Percentiles rank a stretch among this genome's conserved stretches.
phyloP scores from a whole-genome alignment of 805 yeast species.

The Alloascoidea africana region DNA sequence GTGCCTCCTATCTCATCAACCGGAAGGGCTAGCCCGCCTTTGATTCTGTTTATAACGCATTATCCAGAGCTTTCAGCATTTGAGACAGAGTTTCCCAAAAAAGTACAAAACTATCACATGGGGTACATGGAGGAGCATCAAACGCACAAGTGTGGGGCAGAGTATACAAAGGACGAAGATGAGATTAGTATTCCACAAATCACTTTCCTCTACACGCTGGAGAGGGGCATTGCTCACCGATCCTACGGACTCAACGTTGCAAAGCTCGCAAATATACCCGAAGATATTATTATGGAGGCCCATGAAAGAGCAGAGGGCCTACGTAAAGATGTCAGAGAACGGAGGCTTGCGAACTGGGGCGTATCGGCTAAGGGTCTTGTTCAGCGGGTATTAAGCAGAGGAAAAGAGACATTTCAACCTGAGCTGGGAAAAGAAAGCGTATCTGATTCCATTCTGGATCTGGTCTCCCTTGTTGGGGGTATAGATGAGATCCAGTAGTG shows the following conservation, averaged over 20 bases:
- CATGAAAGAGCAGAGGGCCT: constrained; percentile 8
- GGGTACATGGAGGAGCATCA: constrained; percentile 34
- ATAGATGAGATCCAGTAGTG: too few relatives aligned
- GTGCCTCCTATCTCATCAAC: too few relatives aligned
- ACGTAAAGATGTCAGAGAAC: neutral
- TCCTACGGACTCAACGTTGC: constrained; percentile 86
- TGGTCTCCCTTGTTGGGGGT: too few relatives aligned
- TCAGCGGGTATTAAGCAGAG: neutral
- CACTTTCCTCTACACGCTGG: constrained; percentile 36
- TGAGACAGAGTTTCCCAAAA: constrained; percentile 21
- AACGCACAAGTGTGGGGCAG: too few relatives aligned
- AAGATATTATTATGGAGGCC: constrained; percentile 29
- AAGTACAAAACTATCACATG: constrained; percentile 55
- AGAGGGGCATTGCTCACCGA: constrained; percentile 34
- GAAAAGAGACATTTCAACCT: too few relatives aligned
- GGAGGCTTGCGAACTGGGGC: neutral
- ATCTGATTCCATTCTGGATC: too few relatives aligned
- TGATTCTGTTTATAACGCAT: constrained; percentile 74
- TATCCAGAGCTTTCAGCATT: constrained; percentile 51
- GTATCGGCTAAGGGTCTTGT: neutral
- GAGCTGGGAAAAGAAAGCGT: too few relatives aligned
- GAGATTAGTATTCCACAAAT: constrained; percentile 22
- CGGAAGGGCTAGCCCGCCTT: constrained; percentile 26
- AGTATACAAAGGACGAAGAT: too few relatives aligned
- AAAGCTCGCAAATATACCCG: constrained; percentile 48